Evolutionary conservation across 768 basidiomycete genomes (phyloP), one percentile per base, ranked within the genome.

Genomic region (Lactarius hatsudake): DNA sequence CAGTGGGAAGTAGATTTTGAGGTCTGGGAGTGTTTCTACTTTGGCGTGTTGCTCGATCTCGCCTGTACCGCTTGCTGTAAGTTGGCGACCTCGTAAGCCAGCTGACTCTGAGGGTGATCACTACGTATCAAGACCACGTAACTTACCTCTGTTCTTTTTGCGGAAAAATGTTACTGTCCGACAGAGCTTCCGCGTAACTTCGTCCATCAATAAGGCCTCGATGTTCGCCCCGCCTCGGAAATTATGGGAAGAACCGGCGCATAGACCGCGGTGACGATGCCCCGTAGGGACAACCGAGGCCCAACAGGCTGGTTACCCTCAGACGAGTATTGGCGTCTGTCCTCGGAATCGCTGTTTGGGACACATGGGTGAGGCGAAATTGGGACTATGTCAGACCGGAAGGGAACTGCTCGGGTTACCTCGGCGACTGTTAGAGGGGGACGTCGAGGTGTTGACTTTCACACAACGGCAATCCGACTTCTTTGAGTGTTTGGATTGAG

Each of bases 351-450:
- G 28, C 3, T 30, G 28, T 30, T 32, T 32, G 32, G 32, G 8
- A 7, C 32, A 32, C 32, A 0, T 8, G 32, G 8, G 32, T 5
- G 6, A 32, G 32, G 32, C 32, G 32, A 32, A 5, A 32, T 8
- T 32, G 32, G 32, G 32, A 32, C 32, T 30, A 32, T 32, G 32
- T 8, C 32, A 32, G 32, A 32, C 32, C 32, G 5, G 32, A 32
- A 5, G 32, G 32, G 32, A 43, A 71, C 79, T 78, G 72, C 81
- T 81, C 62, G 88, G 84, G 15, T 84, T 87, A 40, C 82, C 78
- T 20, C 87, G 83, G 69, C 85, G 85, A 78, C 82, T 86, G 60
- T 81, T 79, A 70, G 81, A 76, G 68, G 82, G 79, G 74, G 83
- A 85, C 79, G 80, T 61, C 66, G 65, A 69, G 55, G 23, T 48